These are phyloP conservation scores for Moesziomyces sp. DNA, from an alignment of 1,284 basidiomycete species.

Conservation along the genomic window DNA sequence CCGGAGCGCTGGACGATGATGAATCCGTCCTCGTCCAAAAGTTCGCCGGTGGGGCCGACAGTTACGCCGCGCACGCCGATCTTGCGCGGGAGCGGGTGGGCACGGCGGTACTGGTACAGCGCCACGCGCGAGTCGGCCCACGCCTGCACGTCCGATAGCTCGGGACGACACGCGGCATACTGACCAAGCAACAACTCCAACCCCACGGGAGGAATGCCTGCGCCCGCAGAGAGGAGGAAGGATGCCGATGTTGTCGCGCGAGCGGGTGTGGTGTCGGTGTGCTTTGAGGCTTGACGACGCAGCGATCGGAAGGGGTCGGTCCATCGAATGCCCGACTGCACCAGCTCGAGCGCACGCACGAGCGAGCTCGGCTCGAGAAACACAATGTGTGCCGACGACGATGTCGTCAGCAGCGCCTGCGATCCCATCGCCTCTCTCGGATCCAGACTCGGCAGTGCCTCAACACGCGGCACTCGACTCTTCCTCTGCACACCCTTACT, in stretches of 20 bases:
- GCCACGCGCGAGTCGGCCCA: conserved; percentile 53
- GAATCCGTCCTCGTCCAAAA: conserved; percentile 66
- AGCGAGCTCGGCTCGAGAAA: conserved; percentile 57
- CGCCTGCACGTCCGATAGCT: conserved; percentile 32
- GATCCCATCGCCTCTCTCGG: conserved; percentile 19
- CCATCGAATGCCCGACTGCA: conserved; percentile 17
- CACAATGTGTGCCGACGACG: conserved; percentile 55
- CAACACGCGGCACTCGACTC: conserved; percentile 27
- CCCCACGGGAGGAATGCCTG: conserved; percentile 38
- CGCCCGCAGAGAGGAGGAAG: conserved; percentile 21
- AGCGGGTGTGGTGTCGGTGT: background rate
- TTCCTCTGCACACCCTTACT: conserved; percentile 14
- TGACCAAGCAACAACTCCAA: conserved; percentile 47
- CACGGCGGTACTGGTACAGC: conserved; percentile 52
- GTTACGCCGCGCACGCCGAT: conserved; percentile 59
- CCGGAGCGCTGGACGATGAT: conserved; percentile 63
- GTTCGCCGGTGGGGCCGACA: conserved; percentile 60
- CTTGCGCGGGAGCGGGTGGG: conserved; percentile 53
- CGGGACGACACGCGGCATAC: conserved; percentile 45
- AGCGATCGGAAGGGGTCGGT: conserved; percentile 27
- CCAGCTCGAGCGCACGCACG: conserved; percentile 41
- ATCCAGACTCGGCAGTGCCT: conserved; percentile 42
- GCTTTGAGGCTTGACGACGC: conserved; percentile 6
- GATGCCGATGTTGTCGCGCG: conserved; percentile 10
- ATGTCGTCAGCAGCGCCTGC: conserved; percentile 41